These are phyloP conservation scores for Serpula lacrymans DNA, from an alignment of 768 basidiomycete genomes.

Conservation along the genomic window DNA sequence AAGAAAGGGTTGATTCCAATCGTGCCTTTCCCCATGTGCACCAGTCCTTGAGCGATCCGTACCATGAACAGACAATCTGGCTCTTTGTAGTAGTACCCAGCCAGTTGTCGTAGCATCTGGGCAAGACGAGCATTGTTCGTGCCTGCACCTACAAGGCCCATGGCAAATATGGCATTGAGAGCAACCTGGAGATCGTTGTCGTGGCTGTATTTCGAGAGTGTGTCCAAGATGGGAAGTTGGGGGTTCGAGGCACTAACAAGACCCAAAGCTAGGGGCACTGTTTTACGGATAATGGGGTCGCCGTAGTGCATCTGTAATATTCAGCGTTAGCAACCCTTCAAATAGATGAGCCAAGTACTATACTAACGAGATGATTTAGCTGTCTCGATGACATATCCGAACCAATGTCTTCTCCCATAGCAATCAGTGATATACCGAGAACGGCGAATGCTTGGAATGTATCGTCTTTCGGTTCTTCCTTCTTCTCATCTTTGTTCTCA, in stretches of 20 bases:
- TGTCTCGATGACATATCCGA: constrained; percentile 97
- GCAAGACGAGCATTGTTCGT: constrained; percentile 98
- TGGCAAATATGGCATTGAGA: constrained; percentile 95
- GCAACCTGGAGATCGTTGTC: constrained; percentile 98
- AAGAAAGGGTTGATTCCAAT: constrained; percentile 97
- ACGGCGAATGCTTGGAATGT: constrained; percentile 92
- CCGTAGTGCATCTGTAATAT: constrained; percentile 93
- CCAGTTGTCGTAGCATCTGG: constrained; percentile 95
- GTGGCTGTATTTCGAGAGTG: constrained; percentile 97
- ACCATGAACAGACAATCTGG: constrained; percentile 96
- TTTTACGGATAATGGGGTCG: constrained; percentile 86
- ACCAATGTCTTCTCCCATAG: constrained; percentile 98
- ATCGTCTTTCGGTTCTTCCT: constrained; percentile 55
- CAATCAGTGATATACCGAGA: constrained; percentile 87
- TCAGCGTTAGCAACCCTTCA: constrained; percentile 12
- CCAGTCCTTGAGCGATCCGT: constrained; percentile 90
- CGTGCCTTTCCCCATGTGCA: constrained; percentile 99
- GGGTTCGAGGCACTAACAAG: constrained; percentile 96
- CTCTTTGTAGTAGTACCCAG: constrained; percentile 98
- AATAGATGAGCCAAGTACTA: not conserved
- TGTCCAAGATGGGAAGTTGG: constrained; percentile 90
- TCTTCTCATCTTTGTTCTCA: constrained; percentile 58
- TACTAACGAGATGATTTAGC: constrained; percentile 90
- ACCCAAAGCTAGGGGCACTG: constrained; percentile 92
- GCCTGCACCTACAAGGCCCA: constrained; percentile 97